Evolutionary conservation across 2,329 filamentous ascomycete genomes (phyloP), one percentile per base, ranked within the genome.

Genomic region (Sporothrix brunneoviolacea): DNA sequence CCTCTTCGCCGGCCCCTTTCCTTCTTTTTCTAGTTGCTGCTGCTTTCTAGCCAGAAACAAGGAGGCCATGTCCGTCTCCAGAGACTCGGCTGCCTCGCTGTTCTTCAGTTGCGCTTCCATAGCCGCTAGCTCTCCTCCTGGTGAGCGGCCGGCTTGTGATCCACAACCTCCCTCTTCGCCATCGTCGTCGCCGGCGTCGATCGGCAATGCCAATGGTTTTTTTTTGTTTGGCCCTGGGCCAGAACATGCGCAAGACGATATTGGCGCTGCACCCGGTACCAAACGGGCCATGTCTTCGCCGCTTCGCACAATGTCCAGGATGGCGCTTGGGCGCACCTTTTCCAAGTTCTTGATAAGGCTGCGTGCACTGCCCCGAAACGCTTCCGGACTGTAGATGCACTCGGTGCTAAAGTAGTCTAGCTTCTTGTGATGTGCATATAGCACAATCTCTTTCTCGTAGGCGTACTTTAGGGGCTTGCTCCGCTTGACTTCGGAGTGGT

Each of bases 401-500:
- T 98, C 93, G 0, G 93, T 98, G 62, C 84, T 95, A 69, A 98
- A 98, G 69, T 98, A 98, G 65, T 97, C 91, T 56, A 98, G 75
- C 66, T 91, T 91, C 69, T 93, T 95, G 72, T 98, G 90, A 64
- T 97, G 88, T 5, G 93, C 93, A 64, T 98, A 98, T 6, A 98
- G 76, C 16, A 98, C 93, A 58, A 98, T 98, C 65, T 98, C 93
- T 70, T 98, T 98, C 65, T 98, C 93, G 64, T 97, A 98, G 2
- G 91, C 91, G 65, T 97, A 98, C 67, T 98, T 97, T 40, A 98
- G 76, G 13, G 93, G 93, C 69, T 98, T 98, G 69, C 88, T 95
- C 57, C 93, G 80, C 72, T 95, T 94, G 58, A 96, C 91, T 54
- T 94, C 89, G 53, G 87, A 90, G n/a, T 77, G 79, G 28, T 82